Conservation (phyloP, 106 monocot genomes). For the Dendrobium chrysotoxum region DNA sequence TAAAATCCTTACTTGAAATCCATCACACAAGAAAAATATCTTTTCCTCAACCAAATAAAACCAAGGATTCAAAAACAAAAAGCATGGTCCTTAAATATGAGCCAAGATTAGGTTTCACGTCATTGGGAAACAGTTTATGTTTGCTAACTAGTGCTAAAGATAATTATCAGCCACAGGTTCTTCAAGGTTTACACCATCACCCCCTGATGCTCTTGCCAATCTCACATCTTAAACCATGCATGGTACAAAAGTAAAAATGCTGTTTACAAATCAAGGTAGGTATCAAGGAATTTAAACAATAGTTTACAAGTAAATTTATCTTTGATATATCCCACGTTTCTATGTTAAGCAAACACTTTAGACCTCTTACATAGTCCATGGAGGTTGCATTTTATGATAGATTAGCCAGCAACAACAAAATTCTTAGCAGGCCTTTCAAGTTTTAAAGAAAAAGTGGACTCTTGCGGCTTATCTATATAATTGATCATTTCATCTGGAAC, state of each 20-base stretch:
- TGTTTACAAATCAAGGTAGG: neutral
- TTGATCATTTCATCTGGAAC: too few species aligned
- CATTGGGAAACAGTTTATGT: neutral
- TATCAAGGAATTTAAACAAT: neutral
- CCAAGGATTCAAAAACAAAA: neutral
- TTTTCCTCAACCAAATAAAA: neutral
- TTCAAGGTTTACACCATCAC: neutral
- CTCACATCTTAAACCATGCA: neutral
- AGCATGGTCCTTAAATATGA: neutral
- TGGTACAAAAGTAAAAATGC: neutral
- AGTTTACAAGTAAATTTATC: neutral
- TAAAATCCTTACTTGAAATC: neutral
- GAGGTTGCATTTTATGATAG: too few species aligned
- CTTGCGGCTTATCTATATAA: too few species aligned
- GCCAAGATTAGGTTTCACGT: neutral
- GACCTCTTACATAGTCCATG: too few species aligned
- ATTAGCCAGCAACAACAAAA: too few species aligned
- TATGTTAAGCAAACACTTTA: neutral
- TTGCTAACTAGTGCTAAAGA: neutral
- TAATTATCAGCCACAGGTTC: neutral
- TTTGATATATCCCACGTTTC: neutral
- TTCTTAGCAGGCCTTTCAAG: too few species aligned
- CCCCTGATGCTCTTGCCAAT: neutral
- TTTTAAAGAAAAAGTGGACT: too few species aligned
- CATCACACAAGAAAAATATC: neutral